Conservation (phyloP, 805 yeast species). For the Brettanomyces naardenensis region DNA sequence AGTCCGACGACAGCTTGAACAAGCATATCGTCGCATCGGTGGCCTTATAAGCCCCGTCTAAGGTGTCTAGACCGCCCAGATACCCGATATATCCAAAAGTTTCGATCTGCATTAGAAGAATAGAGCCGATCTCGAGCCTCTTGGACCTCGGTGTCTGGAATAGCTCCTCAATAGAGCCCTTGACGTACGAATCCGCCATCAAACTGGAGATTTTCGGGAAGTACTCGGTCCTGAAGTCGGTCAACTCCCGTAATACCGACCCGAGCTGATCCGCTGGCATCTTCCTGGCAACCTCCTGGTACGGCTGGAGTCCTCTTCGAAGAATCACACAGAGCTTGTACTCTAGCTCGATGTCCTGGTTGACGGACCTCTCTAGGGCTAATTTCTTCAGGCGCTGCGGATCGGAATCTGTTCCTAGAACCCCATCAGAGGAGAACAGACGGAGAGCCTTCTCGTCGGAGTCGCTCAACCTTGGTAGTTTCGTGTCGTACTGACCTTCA, state of each 20-base stretch:
- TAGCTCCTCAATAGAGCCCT: background rate
- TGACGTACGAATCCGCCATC: no score
- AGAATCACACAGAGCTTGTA: constrained; percentile 25
- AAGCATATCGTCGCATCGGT: background rate
- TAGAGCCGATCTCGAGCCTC: no score
- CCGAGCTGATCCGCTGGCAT: no score
- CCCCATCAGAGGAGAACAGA: background rate
- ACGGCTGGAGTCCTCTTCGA: constrained; percentile 23
- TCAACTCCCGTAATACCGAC: no score
- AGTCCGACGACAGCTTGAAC: background rate
- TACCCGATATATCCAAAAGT: background rate
- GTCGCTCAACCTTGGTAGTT: constrained; percentile 26
- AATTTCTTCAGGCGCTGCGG: background rate
- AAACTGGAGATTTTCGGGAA: no score
- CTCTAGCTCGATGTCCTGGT: constrained; percentile 25
- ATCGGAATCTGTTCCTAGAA: background rate
- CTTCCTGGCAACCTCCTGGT: no score
- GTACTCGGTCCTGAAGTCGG: no score
- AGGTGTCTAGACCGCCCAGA: background rate
- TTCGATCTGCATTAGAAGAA: no score
- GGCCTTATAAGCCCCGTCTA: background rate
- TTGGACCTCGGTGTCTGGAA: no score
- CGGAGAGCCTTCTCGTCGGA: constrained; percentile 7
- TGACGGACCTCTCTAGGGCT: constrained; percentile 23
- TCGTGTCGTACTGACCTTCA: constrained; percentile 37